These are phyloP conservation scores for Dictyostelium brefeldianum DNA, from an alignment of 78 protist genomes.

Conservation along the genomic window DNA sequence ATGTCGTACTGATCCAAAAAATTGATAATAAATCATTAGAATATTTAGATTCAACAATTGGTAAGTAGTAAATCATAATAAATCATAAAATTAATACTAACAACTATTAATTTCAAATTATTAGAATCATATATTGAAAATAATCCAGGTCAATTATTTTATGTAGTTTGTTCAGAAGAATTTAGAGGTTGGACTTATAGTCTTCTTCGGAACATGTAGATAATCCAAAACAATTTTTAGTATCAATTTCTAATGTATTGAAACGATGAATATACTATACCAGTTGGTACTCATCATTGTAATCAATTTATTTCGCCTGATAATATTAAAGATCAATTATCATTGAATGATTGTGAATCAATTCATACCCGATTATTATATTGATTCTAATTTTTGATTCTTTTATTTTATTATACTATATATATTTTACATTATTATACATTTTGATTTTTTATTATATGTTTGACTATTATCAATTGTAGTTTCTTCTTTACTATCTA, in stretches of 20 bases:
- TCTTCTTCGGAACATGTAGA: conserved; percentile 82
- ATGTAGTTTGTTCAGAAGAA: conserved; percentile 54
- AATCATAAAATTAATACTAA: too few relatives aligned
- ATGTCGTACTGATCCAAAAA: too few relatives aligned
- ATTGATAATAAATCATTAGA: background rate
- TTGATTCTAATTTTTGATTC: background rate
- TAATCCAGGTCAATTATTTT: background rate
- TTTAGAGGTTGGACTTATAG: too few relatives aligned
- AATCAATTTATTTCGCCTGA: too few relatives aligned
- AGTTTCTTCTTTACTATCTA: too few relatives aligned
- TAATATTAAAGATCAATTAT: too few relatives aligned
- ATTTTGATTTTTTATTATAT: background rate
- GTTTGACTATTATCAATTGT: background rate
- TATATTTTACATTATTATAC: background rate
- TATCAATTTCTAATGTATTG: background rate
- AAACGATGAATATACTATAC: conserved; percentile 74
- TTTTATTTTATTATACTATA: too few relatives aligned
- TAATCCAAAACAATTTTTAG: conserved; percentile 55
- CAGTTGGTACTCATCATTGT: conserved; percentile 71
- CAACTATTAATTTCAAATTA: too few relatives aligned
- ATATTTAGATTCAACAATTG: conserved; percentile 62
- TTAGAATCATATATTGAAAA: too few relatives aligned
- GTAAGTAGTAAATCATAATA: too few relatives aligned
- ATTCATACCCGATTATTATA: too few relatives aligned
- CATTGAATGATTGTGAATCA: too few relatives aligned